These are phyloP conservation scores for Ogataea polymorpha DNA, from an alignment of 805 yeast species.

Conservation along the genomic window DNA sequence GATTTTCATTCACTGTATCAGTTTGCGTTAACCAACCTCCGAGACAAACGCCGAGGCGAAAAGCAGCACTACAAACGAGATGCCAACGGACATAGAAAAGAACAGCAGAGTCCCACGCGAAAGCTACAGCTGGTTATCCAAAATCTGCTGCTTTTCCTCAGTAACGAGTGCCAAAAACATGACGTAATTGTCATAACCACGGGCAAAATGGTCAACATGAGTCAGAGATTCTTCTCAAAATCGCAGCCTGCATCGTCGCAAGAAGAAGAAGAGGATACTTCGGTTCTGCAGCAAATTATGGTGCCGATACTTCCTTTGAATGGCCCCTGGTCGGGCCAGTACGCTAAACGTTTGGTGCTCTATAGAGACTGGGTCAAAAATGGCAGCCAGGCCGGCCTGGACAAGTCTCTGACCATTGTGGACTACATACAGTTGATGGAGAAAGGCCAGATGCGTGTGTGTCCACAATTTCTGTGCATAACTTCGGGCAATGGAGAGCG, in stretches of 20 bases:
- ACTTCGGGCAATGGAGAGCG: constrained; percentile 13
- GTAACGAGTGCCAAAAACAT: constrained; percentile 13
- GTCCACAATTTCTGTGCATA: constrained; percentile 27
- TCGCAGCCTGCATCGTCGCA: constrained; percentile 4
- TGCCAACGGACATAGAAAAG: constrained; percentile 16
- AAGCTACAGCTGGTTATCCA: constrained; percentile 22
- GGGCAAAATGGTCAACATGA: constrained; percentile 28
- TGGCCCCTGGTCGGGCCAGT: constrained; percentile 27
- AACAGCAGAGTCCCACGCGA: constrained; percentile 20
- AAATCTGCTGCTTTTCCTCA: constrained; percentile 18
- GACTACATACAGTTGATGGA: constrained; percentile 24
- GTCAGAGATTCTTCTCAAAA: constrained; percentile 24
- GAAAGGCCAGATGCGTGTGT: constrained; percentile 13
- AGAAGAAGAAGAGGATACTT: constrained; percentile 12
- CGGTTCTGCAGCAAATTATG: constrained; percentile 29
- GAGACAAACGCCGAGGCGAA: constrained; percentile 3
- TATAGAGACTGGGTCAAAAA: constrained; percentile 31
- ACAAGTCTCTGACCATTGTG: constrained; percentile 15
- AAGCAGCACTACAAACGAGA: constrained; percentile 17
- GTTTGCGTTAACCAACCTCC: constrained; percentile 10
- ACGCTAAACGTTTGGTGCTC: constrained; percentile 28
- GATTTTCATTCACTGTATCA: constrained; percentile 28
- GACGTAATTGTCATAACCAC: constrained; percentile 23
- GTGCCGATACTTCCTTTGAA: constrained; percentile 31
- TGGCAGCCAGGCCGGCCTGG: constrained; percentile 9